A percentile compares a stretch with the other conserved stretches of the same genome.
These are phyloP conservation scores for Trichosporon ovoides DNA, from an alignment of 1,284 basidiomycete genomes.

Conservation along the genomic window DNA sequence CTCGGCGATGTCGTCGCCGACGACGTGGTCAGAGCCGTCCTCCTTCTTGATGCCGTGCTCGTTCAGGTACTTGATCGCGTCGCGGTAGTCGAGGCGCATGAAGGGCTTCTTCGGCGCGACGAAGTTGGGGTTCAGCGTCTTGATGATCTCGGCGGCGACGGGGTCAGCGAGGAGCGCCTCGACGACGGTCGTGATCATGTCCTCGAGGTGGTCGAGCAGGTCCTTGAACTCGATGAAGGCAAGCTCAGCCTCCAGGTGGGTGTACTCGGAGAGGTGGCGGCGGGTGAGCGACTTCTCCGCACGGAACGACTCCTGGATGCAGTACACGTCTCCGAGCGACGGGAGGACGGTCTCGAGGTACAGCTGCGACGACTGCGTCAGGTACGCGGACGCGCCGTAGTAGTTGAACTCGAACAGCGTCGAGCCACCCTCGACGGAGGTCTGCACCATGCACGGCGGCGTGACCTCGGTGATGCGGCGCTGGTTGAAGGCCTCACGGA, in stretches of 20 bases:
- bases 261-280: constrained; percentile 93
- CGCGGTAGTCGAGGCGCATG: constrained; percentile 83
- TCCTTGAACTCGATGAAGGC: constrained; percentile 94
- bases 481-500: constrained; percentile 68
- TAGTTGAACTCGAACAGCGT: constrained; percentile 95
- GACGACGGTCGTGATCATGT: constrained; percentile 84
- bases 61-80: constrained; percentile 93
- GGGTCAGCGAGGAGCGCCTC: constrained; percentile 71
- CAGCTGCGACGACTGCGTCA: constrained; percentile 95
- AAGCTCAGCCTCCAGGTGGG: constrained; percentile 91
- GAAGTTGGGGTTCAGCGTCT: constrained; percentile 89
- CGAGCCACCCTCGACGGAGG: constrained; percentile 92
- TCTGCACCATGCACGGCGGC: constrained; percentile 96
- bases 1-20: constrained; percentile 98
- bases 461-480: constrained; percentile 85
- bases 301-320: constrained; percentile 95
- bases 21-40: constrained; percentile 70
- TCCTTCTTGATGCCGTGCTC: constrained; percentile 84
- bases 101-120: constrained; percentile 79
- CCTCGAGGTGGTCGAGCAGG: constrained; percentile 86
- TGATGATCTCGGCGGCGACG: constrained; percentile 68
- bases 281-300: constrained; percentile 70
- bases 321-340: constrained; percentile 93
- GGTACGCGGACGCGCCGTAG: constrained; percentile 89
- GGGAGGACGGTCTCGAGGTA: constrained; percentile 97